These are phyloP conservation scores for Clitopilus passeckerianus DNA, from an alignment of 768 basidiomycete species.

Conservation along the genomic window DNA sequence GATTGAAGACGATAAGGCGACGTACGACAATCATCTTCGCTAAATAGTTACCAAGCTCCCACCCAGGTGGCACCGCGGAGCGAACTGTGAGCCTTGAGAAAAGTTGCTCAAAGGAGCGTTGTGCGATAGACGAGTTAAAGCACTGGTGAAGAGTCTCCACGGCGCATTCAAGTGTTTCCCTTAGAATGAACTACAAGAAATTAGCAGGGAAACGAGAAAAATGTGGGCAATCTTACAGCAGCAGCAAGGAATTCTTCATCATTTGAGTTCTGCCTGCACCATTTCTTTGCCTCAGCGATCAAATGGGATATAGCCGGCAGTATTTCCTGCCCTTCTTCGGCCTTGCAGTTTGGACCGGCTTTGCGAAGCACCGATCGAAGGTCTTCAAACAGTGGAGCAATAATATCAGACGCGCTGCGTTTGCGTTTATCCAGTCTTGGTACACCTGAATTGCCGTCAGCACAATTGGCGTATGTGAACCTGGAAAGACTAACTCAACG, in stretches of 20 bases:
- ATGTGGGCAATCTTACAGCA: conserved; percentile 17
- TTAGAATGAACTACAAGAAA: neutral
- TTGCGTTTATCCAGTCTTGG: conserved; percentile 38
- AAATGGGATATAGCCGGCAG: conserved; percentile 24
- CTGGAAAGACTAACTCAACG: conserved; percentile 25
- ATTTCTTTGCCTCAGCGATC: conserved; percentile 17
- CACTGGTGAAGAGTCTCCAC: conserved; percentile 18
- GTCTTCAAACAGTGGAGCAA: conserved; percentile 34
- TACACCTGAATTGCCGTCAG: conserved; percentile 26
- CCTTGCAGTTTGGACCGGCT: conserved; percentile 16
- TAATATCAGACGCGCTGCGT: conserved; percentile 35
- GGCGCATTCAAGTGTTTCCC: neutral
- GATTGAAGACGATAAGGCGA: conserved; percentile 1
- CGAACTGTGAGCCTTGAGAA: conserved; percentile 40
- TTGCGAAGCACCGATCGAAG: conserved; percentile 24
- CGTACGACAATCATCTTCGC: conserved; percentile 36
- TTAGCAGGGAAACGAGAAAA: neutral
- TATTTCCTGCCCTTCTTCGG: conserved; percentile 26
- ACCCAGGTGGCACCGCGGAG: conserved; percentile 23
- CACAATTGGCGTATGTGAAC: neutral
- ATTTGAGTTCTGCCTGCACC: conserved; percentile 20
- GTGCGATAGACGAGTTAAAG: conserved; percentile 39
- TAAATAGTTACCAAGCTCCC: conserved; percentile 34
- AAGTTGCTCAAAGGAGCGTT: conserved; percentile 36
- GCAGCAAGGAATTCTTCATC: conserved; percentile 19